A percentile compares a stretch with the other conserved stretches of the same genome.
Evolutionary conservation across 1,284 basidiomycete species (phyloP).

Genomic region (Trametes pubescens): DNA sequence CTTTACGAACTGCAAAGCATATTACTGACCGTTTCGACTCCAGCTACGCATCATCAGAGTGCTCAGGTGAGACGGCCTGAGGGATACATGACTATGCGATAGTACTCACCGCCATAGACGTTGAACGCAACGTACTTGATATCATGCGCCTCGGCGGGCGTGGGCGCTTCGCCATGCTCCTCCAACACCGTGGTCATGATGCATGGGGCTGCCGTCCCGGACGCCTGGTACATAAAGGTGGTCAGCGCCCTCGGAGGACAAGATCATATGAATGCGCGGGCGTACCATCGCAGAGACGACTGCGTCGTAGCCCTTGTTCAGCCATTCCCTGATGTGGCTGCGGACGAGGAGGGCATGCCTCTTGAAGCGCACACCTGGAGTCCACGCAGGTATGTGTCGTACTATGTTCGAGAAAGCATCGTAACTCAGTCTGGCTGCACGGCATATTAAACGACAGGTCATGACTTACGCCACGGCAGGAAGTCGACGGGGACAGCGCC

Average conservation of each 20-base stretch:
- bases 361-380: constrained; percentile 32
- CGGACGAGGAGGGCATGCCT: constrained; percentile 19
- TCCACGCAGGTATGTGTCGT: constrained; percentile 29
- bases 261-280: too few relatives aligned
- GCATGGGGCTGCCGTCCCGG: constrained; percentile 5
- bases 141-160: constrained; percentile 25
- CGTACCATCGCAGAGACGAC: constrained; percentile 31
- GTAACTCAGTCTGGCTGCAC: too few relatives aligned
- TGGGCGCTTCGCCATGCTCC: not conserved
- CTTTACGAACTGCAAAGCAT: too few relatives aligned
- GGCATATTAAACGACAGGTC: too few relatives aligned
- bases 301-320: constrained; percentile 25
- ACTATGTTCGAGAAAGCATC: constrained; percentile 13
- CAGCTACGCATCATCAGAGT: constrained; percentile 23
- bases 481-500: constrained; percentile 33
- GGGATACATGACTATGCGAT: not conserved
- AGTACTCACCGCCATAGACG: constrained; percentile 33
- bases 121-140: constrained; percentile 31
- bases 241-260: not conserved
- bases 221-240: not conserved
- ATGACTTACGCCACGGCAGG: constrained; percentile 28
- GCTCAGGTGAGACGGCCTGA: not conserved
- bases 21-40: constrained; percentile 35
- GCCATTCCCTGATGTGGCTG: constrained; percentile 16
- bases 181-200: constrained; percentile 1